Percentiles rank a stretch among this genome's conserved stretches.
phyloP scores from a whole-genome alignment of 2,329 filamentous ascomycete genomes.

The Ceratocystis ficicola region DNA sequence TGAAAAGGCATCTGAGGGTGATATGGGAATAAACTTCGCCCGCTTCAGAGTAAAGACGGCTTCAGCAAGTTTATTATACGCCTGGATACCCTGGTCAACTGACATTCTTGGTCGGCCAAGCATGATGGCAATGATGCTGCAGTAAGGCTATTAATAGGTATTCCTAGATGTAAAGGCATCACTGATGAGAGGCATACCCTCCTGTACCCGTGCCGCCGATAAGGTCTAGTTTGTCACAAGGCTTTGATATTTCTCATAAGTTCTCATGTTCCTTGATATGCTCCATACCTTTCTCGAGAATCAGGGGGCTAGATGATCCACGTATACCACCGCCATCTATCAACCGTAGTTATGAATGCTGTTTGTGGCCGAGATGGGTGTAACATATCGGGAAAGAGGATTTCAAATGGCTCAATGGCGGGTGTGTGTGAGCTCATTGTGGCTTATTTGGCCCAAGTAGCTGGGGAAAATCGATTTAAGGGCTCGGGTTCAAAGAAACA shows the following conservation, averaged over 20 bases:
- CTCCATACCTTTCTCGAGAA: conserved; percentile 26
- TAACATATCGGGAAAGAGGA: not conserved
- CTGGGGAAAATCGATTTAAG: rapidly evolving
- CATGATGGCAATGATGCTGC: not conserved
- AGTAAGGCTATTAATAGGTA: not conserved
- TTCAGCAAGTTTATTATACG: not conserved
- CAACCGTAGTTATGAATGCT: not conserved
- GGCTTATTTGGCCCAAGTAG: no score
- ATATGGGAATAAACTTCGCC: not conserved
- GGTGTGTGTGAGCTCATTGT: no score
- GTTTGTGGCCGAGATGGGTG: no score
- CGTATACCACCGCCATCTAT: conserved; percentile 26
- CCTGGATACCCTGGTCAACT: not conserved
- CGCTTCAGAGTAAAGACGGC: not conserved
- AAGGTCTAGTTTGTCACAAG: conserved; percentile 27
- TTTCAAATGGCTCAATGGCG: not conserved
- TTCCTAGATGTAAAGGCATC: no score
- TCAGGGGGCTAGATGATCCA: conserved; percentile 26
- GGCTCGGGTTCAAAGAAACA: no score
- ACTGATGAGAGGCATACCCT: conserved; percentile 22
- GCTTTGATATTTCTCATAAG: conserved; percentile 24
- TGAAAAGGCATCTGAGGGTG: not conserved
- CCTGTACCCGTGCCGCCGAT: conserved; percentile 29
- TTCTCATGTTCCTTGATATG: conserved; percentile 21
- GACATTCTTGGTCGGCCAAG: not conserved